phyloP scores from a whole-genome alignment of 352 stramenopile genomes.

The Vaucheria bursata region DNA sequence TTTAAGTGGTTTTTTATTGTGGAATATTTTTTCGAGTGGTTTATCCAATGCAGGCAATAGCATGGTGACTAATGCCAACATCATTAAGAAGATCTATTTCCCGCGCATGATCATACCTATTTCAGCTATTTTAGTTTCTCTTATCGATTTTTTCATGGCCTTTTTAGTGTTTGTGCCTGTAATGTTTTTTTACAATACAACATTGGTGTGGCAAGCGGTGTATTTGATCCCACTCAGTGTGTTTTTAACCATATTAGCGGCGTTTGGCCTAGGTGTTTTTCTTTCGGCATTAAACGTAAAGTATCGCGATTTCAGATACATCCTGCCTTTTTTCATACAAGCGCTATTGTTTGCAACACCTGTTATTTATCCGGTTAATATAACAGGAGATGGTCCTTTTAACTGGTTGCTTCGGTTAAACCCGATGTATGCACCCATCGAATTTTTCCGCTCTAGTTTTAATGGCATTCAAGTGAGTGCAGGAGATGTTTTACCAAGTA shows the following conservation, averaged over 20 bases:
- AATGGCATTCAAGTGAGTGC: background rate
- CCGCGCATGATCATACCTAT: slow-evolving; percentile 1
- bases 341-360: slow-evolving; percentile 4
- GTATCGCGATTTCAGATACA: background rate
- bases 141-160: background rate
- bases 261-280: background rate
- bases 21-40: slow-evolving; percentile 1
- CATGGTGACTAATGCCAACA: background rate
- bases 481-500: background rate
- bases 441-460: background rate
- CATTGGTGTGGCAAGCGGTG: background rate
- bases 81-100: slow-evolving; percentile 9
- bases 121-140: too few relatives aligned
- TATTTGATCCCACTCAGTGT: background rate
- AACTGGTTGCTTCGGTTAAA: background rate
- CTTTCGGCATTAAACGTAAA: background rate
- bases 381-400: background rate
- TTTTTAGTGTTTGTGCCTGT: background rate
- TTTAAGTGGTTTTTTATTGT: background rate
- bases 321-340: background rate
- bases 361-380: background rate
- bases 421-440: background rate
- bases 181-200: background rate
- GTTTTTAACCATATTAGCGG: background rate
- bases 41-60: slow-evolving; percentile 6